Evolutionary conservation across 495 filamentous ascomycete species (phyloP).

Genomic region (Annulohypoxylon maeteangense): DNA sequence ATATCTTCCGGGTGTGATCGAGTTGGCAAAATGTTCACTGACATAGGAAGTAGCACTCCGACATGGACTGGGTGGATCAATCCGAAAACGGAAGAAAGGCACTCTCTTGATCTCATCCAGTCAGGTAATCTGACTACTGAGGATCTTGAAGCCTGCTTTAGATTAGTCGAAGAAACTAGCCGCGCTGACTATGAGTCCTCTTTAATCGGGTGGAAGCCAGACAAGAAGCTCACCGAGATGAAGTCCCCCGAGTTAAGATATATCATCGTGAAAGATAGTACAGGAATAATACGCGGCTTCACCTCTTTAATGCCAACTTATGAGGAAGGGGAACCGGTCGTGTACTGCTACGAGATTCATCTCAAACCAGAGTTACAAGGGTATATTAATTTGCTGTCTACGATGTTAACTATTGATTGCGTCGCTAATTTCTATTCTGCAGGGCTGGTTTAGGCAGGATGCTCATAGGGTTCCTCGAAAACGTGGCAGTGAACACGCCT

Average conservation of each 20-base stretch:
- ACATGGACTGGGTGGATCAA: constrained; percentile 60
- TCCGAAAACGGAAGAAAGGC: constrained; percentile 50
- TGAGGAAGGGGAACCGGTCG: constrained; percentile 76
- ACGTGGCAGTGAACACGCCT: constrained; percentile 56
- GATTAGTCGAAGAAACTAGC: constrained; percentile 77
- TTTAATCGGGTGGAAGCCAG: constrained; percentile 73
- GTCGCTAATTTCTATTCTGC: constrained; percentile 17
- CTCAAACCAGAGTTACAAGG: constrained; percentile 65
- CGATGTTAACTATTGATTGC: constrained; percentile 1
- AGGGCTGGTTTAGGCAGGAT: constrained; percentile 60
- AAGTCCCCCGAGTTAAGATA: constrained; percentile 74
- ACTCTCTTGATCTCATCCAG: constrained; percentile 59
- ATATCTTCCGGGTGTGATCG: background rate
- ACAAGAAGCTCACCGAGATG: constrained; percentile 81
- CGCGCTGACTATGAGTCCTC: constrained; percentile 72
- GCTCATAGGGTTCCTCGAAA: constrained; percentile 58
- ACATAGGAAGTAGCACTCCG: constrained; percentile 30
- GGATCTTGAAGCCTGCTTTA: constrained; percentile 74
- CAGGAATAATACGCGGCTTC: constrained; percentile 66
- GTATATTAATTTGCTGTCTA: constrained; percentile 27
- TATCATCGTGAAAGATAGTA: constrained; percentile 62
- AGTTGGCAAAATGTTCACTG: background rate
- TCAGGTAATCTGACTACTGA: constrained; percentile 57
- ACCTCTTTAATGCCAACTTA: constrained; percentile 85
- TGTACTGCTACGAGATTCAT: constrained; percentile 93